Percentiles rank a stretch among this genome's conserved stretches.
Evolutionary conservation across 2,329 filamentous ascomycete genomes (phyloP).

Genomic region (Neopestalotiopsis rosae): DNA sequence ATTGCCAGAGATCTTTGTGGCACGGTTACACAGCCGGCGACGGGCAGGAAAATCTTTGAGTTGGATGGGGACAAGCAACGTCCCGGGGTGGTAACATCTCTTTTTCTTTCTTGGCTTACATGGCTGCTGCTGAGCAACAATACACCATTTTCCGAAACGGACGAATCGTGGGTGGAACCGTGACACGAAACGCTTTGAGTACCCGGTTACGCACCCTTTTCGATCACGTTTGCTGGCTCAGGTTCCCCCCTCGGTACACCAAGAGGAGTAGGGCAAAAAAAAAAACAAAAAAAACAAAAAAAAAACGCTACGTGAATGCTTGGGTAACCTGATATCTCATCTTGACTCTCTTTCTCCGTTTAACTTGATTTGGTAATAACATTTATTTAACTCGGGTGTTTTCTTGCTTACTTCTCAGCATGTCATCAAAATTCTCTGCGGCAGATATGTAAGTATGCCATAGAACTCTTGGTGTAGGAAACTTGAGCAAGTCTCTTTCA

Average conservation of each 20-base stretch:
- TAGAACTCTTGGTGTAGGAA: no score
- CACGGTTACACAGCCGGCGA: background rate
- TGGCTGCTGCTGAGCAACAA: background rate
- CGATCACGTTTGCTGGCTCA: background rate
- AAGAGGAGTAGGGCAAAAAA: no score
- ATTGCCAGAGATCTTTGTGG: slow-evolving; percentile 7
- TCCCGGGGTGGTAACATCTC: background rate
- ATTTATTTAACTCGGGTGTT: no score
- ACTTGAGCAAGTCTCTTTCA: no score
- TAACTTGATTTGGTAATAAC: no score
- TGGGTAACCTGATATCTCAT: no score
- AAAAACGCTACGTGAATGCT: no score
- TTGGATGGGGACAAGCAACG: background rate
- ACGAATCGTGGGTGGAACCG: slow-evolving; percentile 5
- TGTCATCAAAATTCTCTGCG: no score
- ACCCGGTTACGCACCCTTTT: background rate
- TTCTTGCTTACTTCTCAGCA: no score
- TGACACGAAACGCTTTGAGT: background rate
- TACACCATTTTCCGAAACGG: slow-evolving; percentile 2
- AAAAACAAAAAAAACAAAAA: no score
- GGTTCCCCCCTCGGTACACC: background rate
- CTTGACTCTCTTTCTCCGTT: no score
- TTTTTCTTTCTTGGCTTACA: background rate
- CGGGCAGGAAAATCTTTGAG: background rate
- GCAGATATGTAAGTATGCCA: no score